These are phyloP conservation scores for Candida sanyaensis DNA, from an alignment of 1,139 yeast species.

Conservation along the genomic window DNA sequence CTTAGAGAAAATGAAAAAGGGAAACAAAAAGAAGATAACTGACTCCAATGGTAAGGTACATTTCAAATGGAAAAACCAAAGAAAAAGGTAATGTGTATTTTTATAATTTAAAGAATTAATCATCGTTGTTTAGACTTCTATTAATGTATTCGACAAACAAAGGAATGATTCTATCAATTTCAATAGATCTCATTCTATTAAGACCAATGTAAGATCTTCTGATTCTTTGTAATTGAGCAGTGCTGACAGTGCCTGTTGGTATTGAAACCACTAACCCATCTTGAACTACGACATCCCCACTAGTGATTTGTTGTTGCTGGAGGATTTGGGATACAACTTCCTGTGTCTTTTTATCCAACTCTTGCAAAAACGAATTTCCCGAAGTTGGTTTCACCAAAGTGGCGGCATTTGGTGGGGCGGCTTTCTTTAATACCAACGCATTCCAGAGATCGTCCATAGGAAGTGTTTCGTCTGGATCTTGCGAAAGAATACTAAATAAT, in stretches of 20 bases:
- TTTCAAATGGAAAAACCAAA: conserved; percentile 86
- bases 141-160: conserved; percentile 75
- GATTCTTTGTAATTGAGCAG: conserved; percentile 80
- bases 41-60: conserved; percentile 63
- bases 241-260: conserved; percentile 64
- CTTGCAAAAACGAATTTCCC: conserved; percentile 73
- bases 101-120: background rate
- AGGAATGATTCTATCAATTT: conserved; percentile 63
- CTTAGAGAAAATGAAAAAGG: conserved; percentile 87
- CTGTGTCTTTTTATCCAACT: conserved; percentile 73
- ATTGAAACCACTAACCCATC: conserved; percentile 52
- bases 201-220: conserved; percentile 79
- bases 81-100: conserved; percentile 55
- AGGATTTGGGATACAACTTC: conserved; percentile 58
- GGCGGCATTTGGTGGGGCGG: conserved; percentile 77
- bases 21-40: conserved; percentile 75
- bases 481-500: conserved; percentile 61
- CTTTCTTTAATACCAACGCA: conserved; percentile 60
- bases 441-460: conserved; percentile 77
- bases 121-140: conserved; percentile 44
- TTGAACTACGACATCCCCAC: conserved; percentile 48
- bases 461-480: conserved; percentile 49
- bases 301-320: conserved; percentile 62
- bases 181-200: conserved; percentile 77
- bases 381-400: conserved; percentile 73